Evolutionary conservation across 768 basidiomycete genomes (phyloP), one percentile per base, ranked within the genome.

Genomic region (Trametes villosa): DNA sequence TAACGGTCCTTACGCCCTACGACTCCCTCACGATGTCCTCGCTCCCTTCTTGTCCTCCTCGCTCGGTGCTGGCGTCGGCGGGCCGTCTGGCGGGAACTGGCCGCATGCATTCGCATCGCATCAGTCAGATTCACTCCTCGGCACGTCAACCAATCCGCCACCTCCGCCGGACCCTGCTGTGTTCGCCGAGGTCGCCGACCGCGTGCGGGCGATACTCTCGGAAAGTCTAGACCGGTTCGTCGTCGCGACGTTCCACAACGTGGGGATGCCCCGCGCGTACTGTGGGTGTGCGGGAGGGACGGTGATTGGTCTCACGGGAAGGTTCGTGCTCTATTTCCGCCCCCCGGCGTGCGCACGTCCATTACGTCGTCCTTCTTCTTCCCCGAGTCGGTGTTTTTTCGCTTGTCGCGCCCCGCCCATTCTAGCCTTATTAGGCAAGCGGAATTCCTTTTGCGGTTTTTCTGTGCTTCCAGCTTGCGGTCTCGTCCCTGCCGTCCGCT

Each of bases 281-380:
- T 91, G 90, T 64, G 91, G 91, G 12, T 83, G 90, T 42, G 73
- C 85, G 2, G 89, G 81, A 3, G 88, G 90, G 0, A 73, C 75
- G 30, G n/a, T 83, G 12, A 78, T 85, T 54, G 76, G 75, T 12
- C 64, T 86, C 8, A 40, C 79, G 3, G 81, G 81, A 9, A 80
- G 79, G 18, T 71, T 75, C 63, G 66, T 59, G 3, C 44, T 38
- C 47, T n/a, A 33, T 63, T 54, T 41, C 36, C 45, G 46, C 50
- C 44, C 42, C 27, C 29, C 42, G 44, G 51, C 51, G 40, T 41
- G 48, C 44, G 49, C 27, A 29, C 26, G 20, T 18, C 15, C 53
- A 30, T 54, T 55, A 55, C 60, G 53, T 56, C 53, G 53, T 33
- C 47, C 29, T 29, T 26, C 47, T 36, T 45, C 47, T 55, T 46